phyloP scores from a whole-genome alignment of 345 rosid species.

The Trapa bicornis region DNA sequence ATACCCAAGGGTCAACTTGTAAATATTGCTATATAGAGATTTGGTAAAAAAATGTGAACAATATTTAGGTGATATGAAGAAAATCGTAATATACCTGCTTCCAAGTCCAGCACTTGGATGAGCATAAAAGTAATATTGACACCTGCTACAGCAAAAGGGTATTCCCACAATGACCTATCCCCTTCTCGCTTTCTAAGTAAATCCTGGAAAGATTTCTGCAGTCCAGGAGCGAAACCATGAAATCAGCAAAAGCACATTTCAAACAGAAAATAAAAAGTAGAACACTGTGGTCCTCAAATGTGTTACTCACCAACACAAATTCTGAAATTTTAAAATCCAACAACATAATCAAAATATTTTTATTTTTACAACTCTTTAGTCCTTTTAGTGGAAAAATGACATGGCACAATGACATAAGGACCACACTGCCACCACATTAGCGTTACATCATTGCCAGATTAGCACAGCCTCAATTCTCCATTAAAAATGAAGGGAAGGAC shows the following conservation, averaged over 20 bases:
- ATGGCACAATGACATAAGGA: too few relatives aligned
- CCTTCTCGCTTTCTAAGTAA: slow-evolving; percentile 89
- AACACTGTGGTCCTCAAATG: too few relatives aligned
- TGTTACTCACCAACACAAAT: too few relatives aligned
- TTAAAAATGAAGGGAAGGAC: too few relatives aligned
- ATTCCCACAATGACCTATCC: slow-evolving; percentile 92
- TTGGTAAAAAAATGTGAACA: neutral
- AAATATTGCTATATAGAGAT: neutral
- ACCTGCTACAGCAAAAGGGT: slow-evolving; percentile 99
- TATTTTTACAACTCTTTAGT: too few relatives aligned
- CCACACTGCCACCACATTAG: too few relatives aligned
- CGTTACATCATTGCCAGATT: too few relatives aligned
- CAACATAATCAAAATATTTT: too few relatives aligned
- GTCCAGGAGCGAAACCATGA: slow-evolving; percentile 1
- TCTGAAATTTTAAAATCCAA: too few relatives aligned
- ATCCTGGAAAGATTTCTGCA: slow-evolving; percentile 84
- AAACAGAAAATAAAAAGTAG: neutral
- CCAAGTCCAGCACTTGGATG: slow-evolving; percentile 97
- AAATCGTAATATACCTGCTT: slow-evolving; percentile 54
- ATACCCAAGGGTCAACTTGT: neutral
- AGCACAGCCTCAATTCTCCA: too few relatives aligned
- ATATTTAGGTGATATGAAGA: neutral
- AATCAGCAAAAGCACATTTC: neutral
- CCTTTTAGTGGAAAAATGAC: too few relatives aligned
- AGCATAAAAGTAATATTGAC: slow-evolving; percentile 97